Conservation (phyloP, 2,329 filamentous ascomycete species). For the Boeremia exigua region DNA sequence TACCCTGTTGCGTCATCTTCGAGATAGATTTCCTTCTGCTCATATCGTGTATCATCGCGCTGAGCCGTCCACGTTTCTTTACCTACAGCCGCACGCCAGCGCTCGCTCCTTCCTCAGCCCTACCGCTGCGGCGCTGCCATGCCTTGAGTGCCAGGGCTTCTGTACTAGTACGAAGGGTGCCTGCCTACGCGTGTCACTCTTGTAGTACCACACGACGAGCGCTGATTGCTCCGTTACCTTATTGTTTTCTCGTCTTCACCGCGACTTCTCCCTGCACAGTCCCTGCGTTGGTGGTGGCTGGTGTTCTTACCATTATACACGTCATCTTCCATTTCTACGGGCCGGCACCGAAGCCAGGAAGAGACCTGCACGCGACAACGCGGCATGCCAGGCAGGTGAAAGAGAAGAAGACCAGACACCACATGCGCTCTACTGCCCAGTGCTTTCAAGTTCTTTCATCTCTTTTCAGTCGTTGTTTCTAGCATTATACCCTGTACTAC, state of each 20-base stretch:
- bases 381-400: slow-evolving; percentile 13
- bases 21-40: slow-evolving; percentile 14
- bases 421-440: slow-evolving; percentile 10
- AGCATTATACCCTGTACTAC: slow-evolving; percentile 42
- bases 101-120: slow-evolving; percentile 34
- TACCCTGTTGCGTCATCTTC: slow-evolving; percentile 18
- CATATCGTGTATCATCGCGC: slow-evolving; percentile 3
- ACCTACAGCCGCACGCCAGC: background rate
- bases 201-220: slow-evolving; percentile 44
- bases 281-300: slow-evolving; percentile 12
- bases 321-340: slow-evolving; percentile 6
- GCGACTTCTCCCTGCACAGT: slow-evolving; percentile 14
- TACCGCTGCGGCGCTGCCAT: slow-evolving; percentile 31
- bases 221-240: slow-evolving; percentile 18
- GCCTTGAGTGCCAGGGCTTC: slow-evolving; percentile 34
- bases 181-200: slow-evolving; percentile 25
- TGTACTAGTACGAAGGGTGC: slow-evolving; percentile 13
- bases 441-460: background rate
- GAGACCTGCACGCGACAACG: slow-evolving; percentile 7
- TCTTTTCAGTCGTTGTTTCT: slow-evolving; percentile 3
- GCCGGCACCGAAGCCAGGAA: slow-evolving; percentile 4
- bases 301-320: slow-evolving; percentile 3
- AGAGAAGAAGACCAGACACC: slow-evolving; percentile 1
- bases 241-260: slow-evolving; percentile 12
- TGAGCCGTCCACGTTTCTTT: slow-evolving; percentile 4